These are phyloP conservation scores for Xeromyces bisporus DNA, from an alignment of 495 filamentous ascomycete genomes.

Conservation along the genomic window DNA sequence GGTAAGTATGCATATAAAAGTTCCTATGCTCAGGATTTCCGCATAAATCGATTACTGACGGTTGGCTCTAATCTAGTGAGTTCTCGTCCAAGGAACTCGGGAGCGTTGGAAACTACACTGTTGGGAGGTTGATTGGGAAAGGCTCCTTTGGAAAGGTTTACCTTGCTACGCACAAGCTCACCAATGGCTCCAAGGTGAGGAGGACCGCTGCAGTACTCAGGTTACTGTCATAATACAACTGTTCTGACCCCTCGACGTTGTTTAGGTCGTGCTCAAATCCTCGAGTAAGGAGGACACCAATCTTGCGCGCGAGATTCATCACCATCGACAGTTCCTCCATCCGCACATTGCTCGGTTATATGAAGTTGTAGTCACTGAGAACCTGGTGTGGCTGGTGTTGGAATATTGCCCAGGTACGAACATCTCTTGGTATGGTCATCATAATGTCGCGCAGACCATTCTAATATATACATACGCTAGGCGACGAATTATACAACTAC, in stretches of 20 bases:
- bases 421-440: background rate
- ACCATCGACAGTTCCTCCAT: conserved; percentile 94
- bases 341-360: conserved; percentile 94
- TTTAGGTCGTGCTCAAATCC: conserved; percentile 95
- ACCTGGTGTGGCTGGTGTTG: conserved; percentile 83
- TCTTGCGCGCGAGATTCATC: conserved; percentile 91
- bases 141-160: conserved; percentile 98
- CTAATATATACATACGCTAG: conserved; percentile 22
- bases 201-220: background rate
- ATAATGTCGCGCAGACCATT: background rate
- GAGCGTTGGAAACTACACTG: conserved; percentile 83
- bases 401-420: conserved; percentile 87
- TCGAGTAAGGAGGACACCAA: conserved; percentile 92
- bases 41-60: no score
- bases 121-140: conserved; percentile 86
- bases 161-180: conserved; percentile 89
- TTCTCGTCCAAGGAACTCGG: conserved; percentile 85
- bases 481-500: conserved; percentile 94
- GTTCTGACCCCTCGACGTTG: background rate
- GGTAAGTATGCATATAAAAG: no score
- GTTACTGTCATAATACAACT: no score
- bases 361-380: conserved; percentile 94
- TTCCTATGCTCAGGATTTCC: no score
- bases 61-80: no score
- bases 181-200: conserved; percentile 90